phyloP scores from a whole-genome alignment of 2,329 filamentous ascomycete genomes.

The Exophiala sp. region DNA sequence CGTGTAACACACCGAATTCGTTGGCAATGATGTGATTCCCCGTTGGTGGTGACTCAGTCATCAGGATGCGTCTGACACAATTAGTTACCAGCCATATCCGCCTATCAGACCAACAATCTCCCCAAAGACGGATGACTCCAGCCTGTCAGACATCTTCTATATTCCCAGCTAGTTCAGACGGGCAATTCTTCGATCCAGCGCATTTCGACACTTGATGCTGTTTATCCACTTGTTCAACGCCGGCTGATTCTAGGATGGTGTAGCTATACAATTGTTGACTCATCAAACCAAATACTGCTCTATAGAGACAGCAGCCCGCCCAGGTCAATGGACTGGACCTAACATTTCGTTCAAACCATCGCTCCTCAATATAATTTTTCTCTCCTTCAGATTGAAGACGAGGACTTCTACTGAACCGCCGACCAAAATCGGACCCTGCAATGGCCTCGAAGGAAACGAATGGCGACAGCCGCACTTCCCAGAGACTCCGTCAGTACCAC shows the following conservation, averaged over 20 bases:
- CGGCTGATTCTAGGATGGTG: too few species aligned
- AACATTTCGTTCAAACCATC: not conserved
- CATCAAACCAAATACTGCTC: too few species aligned
- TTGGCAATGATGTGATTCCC: not conserved
- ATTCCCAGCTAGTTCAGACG: too few species aligned
- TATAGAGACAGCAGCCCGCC: not conserved
- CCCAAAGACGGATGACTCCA: too few species aligned
- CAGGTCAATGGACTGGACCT: not conserved
- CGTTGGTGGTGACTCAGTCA: not conserved
- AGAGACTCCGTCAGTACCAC: conserved; percentile 37
- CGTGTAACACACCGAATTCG: not conserved
- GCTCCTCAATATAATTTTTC: not conserved
- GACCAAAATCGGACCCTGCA: not conserved
- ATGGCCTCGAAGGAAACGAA: conserved; percentile 16
- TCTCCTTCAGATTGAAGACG: not conserved
- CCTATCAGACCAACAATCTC: too few species aligned
- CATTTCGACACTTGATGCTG: too few species aligned
- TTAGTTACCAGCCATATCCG: too few species aligned
- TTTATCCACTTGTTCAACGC: too few species aligned
- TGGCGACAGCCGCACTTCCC: conserved; percentile 8
- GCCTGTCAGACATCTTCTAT: too few species aligned
- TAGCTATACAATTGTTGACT: not conserved
- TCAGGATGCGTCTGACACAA: not conserved
- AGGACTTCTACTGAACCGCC: not conserved
- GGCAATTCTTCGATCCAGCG: too few species aligned